These are phyloP conservation scores for Echeveria elegans DNA, from an alignment of 164 flowering plant species.

Conservation along the genomic window DNA sequence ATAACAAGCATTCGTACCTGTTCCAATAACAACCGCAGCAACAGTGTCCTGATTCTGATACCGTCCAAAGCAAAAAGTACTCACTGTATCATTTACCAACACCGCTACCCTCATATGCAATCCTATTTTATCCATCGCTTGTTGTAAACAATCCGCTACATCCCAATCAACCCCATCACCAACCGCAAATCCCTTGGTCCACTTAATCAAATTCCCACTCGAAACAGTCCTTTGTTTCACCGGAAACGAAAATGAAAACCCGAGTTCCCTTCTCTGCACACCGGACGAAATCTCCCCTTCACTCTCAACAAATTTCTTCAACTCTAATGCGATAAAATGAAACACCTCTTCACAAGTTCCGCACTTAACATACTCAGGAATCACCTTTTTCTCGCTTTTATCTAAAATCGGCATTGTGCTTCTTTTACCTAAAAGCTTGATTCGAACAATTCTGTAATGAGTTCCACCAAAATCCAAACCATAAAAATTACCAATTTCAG, in stretches of 20 bases:
- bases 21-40: constrained; percentile 87
- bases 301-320: constrained; percentile 55
- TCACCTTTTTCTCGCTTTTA: constrained; percentile 47
- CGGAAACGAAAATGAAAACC: constrained; percentile 92
- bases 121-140: constrained; percentile 46
- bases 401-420: constrained; percentile 30
- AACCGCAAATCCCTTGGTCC: constrained; percentile 84
- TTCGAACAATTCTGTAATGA: constrained; percentile 73
- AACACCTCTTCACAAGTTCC: constrained; percentile 74
- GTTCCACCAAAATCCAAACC: constrained; percentile 89
- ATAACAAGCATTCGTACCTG: constrained; percentile 95
- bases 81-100: constrained; percentile 90
- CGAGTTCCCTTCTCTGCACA: constrained; percentile 51
- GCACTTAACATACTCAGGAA: constrained; percentile 64
- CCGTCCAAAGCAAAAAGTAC: constrained; percentile 83
- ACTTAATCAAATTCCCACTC: constrained; percentile 66
- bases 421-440: constrained; percentile 57
- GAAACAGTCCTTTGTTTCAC: constrained; percentile 59
- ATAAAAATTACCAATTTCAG: constrained; percentile 65
- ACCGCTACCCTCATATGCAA: constrained; percentile 61
- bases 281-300: constrained; percentile 30
- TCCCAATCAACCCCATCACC: constrained; percentile 63
- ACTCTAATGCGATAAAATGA: constrained; percentile 61
- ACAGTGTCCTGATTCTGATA: constrained; percentile 83
- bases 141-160: constrained; percentile 51